Conservation (phyloP, 2,329 filamentous ascomycete genomes). For the Trematosphaeria pertusa region DNA sequence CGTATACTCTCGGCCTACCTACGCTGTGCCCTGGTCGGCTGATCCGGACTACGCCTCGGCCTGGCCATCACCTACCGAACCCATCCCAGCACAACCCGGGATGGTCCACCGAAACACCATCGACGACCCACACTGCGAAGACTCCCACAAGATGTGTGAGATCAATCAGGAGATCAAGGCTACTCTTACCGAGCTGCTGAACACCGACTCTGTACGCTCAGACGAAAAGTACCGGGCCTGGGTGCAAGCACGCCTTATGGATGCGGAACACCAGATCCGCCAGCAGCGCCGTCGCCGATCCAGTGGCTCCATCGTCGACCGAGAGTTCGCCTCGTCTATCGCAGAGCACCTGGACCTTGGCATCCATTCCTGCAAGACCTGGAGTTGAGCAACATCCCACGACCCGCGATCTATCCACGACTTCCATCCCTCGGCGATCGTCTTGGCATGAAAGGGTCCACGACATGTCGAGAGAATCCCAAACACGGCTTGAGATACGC, state of each 20-base stretch:
- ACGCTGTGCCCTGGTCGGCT: slow-evolving; percentile 17
- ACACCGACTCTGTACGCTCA: slow-evolving; percentile 57
- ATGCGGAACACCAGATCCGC: slow-evolving; percentile 59
- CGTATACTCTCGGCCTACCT: slow-evolving; percentile 22
- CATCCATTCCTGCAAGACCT: slow-evolving; percentile 36
- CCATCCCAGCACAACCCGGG: slow-evolving; percentile 27
- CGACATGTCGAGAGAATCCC: not conserved
- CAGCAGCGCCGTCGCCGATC: slow-evolving; percentile 49
- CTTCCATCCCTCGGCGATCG: not conserved
- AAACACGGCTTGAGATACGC: too few relatives aligned
- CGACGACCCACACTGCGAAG: slow-evolving; percentile 43
- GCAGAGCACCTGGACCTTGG: slow-evolving; percentile 44
- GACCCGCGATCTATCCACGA: not conserved
- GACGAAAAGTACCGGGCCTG: slow-evolving; percentile 56
- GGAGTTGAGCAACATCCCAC: slow-evolving; percentile 20
- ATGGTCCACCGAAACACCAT: slow-evolving; percentile 28
- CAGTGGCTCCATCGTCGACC: slow-evolving; percentile 38
- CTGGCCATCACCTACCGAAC: slow-evolving; percentile 33
- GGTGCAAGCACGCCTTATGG: slow-evolving; percentile 62
- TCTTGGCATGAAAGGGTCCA: not conserved
- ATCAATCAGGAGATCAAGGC: slow-evolving; percentile 62
- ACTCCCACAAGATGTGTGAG: slow-evolving; percentile 56
- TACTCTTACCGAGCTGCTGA: slow-evolving; percentile 61
- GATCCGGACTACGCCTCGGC: slow-evolving; percentile 29
- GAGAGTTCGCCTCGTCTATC: slow-evolving; percentile 44